Base-by-base conservation (phyloP, 345 rosid species). In the Toxicodendron radicans region DNA sequence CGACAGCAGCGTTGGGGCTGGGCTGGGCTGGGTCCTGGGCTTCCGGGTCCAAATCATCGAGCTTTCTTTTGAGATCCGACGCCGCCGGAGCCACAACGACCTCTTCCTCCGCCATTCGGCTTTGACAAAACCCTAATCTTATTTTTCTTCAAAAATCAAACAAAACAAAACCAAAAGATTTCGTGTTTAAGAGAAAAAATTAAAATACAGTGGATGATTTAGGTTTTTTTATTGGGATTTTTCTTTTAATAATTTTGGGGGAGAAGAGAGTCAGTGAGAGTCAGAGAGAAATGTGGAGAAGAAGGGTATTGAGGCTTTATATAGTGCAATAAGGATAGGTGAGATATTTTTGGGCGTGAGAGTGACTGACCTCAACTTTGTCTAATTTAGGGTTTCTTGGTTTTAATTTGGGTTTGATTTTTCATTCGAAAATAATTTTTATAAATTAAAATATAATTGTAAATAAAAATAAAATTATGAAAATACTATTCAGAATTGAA, bases 21-120 rank as follows among this genome's bases (percentile, higher is more conserved):
- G 46, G 72, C 52, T 49, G 54, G 51, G 30, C 68, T 38, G 14
- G 68, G 53, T 73, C 80, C 54, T 68, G 76, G 71, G 68, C 64
- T 12, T 82, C 87, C 9, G 83, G 64, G 72, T 89, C 88, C 51
- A 87, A 23, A 10, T 81, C 91, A 9, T 85, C 88, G 49, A 88
- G 89, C 86, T 93, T 93, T 75, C 98, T 86, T 79, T 93, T 93
- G 80, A 81, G 89, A 83, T 93, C 95, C 66, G 83, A 72, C 32
- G 81, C 71, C 33, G 64, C 78, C 53, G 67, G 65, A n/a, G 78
- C 75, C n/a, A 75, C 54, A 51, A 17, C 84, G 23, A 84, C 83
- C 69, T 83, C 95, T 79, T 89, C 92, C 74, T 87, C 97, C 64
- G 91, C 86, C 94, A 91, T 91, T 48, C 5, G 33, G 35, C 49